These are phyloP conservation scores for Amaranthus tricolor DNA, from an alignment of 179 eudicot species.

Conservation along the genomic window DNA sequence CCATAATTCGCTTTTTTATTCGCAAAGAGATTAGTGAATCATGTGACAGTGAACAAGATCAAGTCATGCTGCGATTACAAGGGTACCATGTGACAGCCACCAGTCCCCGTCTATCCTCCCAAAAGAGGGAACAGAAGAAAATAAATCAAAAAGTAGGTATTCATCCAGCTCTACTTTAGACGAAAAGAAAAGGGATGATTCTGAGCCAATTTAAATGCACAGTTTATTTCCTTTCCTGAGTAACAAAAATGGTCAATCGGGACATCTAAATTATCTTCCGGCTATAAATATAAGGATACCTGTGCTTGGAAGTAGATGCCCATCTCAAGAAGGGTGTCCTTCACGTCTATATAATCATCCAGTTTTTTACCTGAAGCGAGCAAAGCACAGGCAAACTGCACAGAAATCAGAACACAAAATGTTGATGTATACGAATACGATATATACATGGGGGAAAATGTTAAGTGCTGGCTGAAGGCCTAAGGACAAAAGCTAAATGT, in stretches of 20 bases:
- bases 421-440: not conserved
- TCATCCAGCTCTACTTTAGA: conserved; percentile 1
- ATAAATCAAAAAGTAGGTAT: not conserved
- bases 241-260: not conserved
- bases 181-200: not conserved
- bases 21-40: too few species aligned
- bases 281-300: conserved; percentile 31
- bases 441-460: not conserved
- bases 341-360: conserved; percentile 53
- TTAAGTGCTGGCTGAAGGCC: too few species aligned
- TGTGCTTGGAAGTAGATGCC: conserved; percentile 77
- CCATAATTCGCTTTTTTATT: too few species aligned
- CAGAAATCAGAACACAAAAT: not conserved
- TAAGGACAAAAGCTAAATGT: not conserved
- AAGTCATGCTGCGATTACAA: not conserved
- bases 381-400: conserved; percentile 71
- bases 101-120: not conserved
- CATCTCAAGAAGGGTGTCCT: conserved; percentile 60
- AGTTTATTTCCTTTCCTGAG: not conserved
- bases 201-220: not conserved
- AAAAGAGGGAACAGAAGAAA: not conserved
- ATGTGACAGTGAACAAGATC: too few species aligned
- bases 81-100: not conserved
- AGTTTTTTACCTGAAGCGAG: conserved; percentile 57
- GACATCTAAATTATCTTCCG: not conserved